Evolutionary conservation across 1,139 yeast species (phyloP).

Genomic region (Saccharomyces hybrid): DNA sequence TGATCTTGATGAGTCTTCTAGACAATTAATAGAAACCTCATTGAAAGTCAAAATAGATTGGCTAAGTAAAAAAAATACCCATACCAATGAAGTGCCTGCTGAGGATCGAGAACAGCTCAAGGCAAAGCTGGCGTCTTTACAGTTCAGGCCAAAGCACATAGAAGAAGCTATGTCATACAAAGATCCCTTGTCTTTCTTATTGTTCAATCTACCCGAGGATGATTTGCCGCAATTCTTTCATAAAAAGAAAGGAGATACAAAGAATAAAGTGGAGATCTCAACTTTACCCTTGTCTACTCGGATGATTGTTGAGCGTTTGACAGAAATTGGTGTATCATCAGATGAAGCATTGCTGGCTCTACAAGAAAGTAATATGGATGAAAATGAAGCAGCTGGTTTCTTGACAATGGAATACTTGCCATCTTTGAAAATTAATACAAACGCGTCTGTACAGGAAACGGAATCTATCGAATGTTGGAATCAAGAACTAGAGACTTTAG

Average conservation of each 20-base stretch:
- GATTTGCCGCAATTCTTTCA: constrained; percentile 58
- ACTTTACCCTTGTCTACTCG: constrained; percentile 30
- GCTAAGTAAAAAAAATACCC: constrained; percentile 31
- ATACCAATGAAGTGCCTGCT: constrained; percentile 3
- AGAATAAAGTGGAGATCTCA: constrained; percentile 41
- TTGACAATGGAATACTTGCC: constrained; percentile 37
- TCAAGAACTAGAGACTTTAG: constrained; percentile 65
- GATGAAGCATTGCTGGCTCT: constrained; percentile 52
- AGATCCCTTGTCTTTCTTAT: constrained; percentile 68
- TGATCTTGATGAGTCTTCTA: constrained; percentile 33
- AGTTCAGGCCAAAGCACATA: constrained; percentile 65
- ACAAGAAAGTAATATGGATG: constrained; percentile 37
- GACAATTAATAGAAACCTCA: constrained; percentile 48
- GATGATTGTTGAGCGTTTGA: constrained; percentile 46
- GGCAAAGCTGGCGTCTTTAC: constrained; percentile 35
- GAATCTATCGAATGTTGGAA: constrained; percentile 53
- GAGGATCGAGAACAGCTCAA: constrained; percentile 17
- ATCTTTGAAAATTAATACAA: constrained; percentile 6
- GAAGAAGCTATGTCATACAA: constrained; percentile 64
- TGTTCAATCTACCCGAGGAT: constrained; percentile 88
- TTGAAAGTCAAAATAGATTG: constrained; percentile 49
- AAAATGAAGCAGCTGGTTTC: constrained; percentile 44
- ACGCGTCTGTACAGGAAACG: constrained; percentile 8
- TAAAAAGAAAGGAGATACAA: constrained; percentile 40
- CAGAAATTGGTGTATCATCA: constrained; percentile 61